Evolutionary conservation across 148 eudicot genomes (phyloP).

Genomic region (Persicaria maculosa): DNA sequence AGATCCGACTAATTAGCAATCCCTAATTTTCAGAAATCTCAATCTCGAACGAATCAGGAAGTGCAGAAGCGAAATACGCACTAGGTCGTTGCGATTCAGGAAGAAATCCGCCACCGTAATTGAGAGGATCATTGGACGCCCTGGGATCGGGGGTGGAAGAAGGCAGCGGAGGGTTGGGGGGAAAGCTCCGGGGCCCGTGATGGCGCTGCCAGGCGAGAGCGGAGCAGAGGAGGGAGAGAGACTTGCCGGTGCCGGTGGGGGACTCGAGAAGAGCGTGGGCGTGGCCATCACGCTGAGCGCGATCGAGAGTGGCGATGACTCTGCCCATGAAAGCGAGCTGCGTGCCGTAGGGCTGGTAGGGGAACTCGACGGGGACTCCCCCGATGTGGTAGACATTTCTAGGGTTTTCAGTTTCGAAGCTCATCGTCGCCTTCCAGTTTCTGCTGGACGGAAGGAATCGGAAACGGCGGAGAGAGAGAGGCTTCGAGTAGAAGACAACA

Average conservation of each 20-base stretch:
- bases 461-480: not conserved
- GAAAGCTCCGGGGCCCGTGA: conserved; percentile 17
- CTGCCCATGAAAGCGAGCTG: conserved; percentile 91
- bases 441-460: not conserved
- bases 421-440: not conserved
- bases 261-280: conserved; percentile 91
- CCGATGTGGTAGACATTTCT: conserved; percentile 56
- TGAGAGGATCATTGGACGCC: conserved; percentile 55
- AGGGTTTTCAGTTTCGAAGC: conserved; percentile 10
- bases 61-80: conserved; percentile 11
- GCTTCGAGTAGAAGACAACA: not conserved
- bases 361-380: conserved; percentile 81
- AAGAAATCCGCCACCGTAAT: conserved; percentile 77
- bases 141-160: conserved; percentile 43
- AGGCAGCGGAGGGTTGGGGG: conserved; percentile 13
- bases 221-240: conserved; percentile 91
- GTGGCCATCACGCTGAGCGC: conserved; percentile 65
- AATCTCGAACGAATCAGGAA: not conserved
- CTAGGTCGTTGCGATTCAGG: conserved; percentile 62
- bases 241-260: conserved; percentile 94
- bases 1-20: not conserved
- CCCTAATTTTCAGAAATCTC: not conserved
- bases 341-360: conserved; percentile 83
- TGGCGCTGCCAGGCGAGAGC: conserved; percentile 84
- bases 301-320: conserved; percentile 80